phyloP scores from a whole-genome alignment of 441 rosid genomes.

The Dalechampia spathulata region DNA sequence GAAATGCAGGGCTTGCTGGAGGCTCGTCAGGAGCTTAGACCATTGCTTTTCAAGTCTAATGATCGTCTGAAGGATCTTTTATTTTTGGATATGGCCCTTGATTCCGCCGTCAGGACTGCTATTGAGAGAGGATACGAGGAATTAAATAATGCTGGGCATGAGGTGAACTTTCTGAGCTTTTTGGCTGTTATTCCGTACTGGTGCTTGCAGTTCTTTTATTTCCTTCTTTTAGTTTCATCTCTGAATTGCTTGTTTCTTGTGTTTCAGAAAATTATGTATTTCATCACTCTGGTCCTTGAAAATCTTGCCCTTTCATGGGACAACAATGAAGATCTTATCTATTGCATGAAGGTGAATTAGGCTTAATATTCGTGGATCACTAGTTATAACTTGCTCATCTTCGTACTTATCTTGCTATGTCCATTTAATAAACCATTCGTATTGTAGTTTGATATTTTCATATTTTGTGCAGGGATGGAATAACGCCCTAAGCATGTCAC shows the following conservation, averaged over 20 bases:
- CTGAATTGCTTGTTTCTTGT: constrained; percentile 8
- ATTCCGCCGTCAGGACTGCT: constrained; percentile 93
- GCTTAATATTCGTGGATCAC: background rate
- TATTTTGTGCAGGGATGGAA: constrained; percentile 71
- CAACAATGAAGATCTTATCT: constrained; percentile 91
- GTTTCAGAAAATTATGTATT: constrained; percentile 82
- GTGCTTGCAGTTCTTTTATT: background rate
- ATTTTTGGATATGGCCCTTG: constrained; percentile 91
- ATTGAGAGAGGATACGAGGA: constrained; percentile 93
- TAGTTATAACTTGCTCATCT: background rate
- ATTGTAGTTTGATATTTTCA: constrained; percentile 8
- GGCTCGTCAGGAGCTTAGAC: constrained; percentile 93
- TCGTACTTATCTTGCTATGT: background rate
- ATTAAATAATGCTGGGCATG: constrained; percentile 72
- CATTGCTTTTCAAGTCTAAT: constrained; percentile 55
- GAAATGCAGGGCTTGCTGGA: constrained; percentile 78
- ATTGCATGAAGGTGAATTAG: constrained; percentile 73
- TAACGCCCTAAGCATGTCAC: constrained; percentile 58
- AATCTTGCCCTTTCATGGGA: constrained; percentile 90
- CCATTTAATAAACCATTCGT: constrained; percentile 7
- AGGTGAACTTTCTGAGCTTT: constrained; percentile 37
- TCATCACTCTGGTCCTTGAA: constrained; percentile 81
- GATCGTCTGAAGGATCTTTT: constrained; percentile 91
- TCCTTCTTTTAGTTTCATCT: constrained; percentile 13
- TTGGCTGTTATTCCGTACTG: constrained; percentile 4